These are phyloP conservation scores for Dicorynia guianensis DNA, from an alignment of 306 rosid genomes.

Conservation along the genomic window DNA sequence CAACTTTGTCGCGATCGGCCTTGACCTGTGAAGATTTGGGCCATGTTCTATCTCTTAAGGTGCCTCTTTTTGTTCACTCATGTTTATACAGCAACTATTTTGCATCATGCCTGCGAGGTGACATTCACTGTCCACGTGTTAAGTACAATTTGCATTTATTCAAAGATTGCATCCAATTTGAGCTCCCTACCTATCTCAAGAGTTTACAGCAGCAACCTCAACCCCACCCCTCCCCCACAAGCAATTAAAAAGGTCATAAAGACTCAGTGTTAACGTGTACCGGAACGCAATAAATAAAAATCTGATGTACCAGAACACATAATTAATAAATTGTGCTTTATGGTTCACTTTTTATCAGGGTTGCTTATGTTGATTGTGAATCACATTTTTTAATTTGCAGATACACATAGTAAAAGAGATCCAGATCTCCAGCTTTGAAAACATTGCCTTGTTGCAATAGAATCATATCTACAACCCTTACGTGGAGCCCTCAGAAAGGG, in stretches of 20 bases:
- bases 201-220: not conserved
- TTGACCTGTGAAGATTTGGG: no score
- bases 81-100: no score
- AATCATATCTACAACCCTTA: constrained; percentile 22
- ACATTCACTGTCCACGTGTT: no score
- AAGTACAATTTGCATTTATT: no score
- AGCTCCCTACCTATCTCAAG: no score
- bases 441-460: constrained; percentile 32
- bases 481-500: constrained; percentile 38
- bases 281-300: constrained; percentile 4
- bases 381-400: not conserved
- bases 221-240: not conserved
- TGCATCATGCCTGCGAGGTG: no score
- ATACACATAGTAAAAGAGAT: not conserved
- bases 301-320: not conserved
- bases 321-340: constrained; percentile 1
- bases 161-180: no score
- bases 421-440: constrained; percentile 20
- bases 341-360: not conserved
- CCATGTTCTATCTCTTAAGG: no score
- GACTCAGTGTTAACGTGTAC: not conserved
- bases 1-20: no score
- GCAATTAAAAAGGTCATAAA: not conserved
- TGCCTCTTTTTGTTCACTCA: no score
- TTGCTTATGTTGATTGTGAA: not conserved